These are phyloP conservation scores for Rhododendron ferrugineum DNA, from an alignment of 148 eudicot species.

Conservation along the genomic window DNA sequence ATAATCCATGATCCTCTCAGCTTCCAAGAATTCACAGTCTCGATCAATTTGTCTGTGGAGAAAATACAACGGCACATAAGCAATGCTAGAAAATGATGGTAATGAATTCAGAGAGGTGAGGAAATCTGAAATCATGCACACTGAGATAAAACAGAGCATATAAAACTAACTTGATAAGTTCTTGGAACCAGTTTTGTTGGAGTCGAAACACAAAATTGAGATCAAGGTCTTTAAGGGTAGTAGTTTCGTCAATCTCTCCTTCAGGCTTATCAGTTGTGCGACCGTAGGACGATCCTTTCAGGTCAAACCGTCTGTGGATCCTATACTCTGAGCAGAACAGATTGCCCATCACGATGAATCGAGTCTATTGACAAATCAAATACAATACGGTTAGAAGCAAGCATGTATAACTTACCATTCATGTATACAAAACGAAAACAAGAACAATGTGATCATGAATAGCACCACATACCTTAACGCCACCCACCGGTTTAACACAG, in stretches of 20 bases:
- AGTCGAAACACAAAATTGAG: conserved; percentile 83
- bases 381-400: background rate
- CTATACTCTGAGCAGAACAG: conserved; percentile 86
- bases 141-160: background rate
- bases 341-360: conserved; percentile 96
- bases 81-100: background rate
- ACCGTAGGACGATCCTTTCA: conserved; percentile 94
- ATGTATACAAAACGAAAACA: background rate
- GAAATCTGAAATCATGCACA: background rate
- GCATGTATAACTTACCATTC: background rate
- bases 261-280: conserved; percentile 80
- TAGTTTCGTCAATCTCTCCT: conserved; percentile 87
- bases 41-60: conserved; percentile 70
- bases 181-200: conserved; percentile 83
- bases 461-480: conserved; percentile 52
- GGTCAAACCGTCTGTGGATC: conserved; percentile 88
- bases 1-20: conserved; percentile 92
- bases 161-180: conserved; percentile 74
- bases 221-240: conserved; percentile 97
- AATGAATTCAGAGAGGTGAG: background rate
- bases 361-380: conserved; percentile 38
- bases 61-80: background rate
- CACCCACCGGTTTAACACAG: conserved; percentile 85
- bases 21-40: conserved; percentile 93
- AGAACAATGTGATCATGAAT: background rate